Evolutionary conservation across 257 asterid genomes (phyloP).

Genomic region (Rehmannia glutinosa): DNA sequence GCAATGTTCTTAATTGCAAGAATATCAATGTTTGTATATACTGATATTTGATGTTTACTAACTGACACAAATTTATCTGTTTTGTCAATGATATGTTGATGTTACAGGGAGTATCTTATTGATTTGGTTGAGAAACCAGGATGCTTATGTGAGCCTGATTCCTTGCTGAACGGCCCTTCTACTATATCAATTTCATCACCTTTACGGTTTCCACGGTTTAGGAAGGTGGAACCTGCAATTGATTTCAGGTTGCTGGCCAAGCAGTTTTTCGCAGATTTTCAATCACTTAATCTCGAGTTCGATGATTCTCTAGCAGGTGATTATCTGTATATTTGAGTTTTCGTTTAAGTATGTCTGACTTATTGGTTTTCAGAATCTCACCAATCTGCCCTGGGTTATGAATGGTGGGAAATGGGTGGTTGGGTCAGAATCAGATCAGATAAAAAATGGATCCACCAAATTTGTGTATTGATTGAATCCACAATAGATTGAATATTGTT

Average conservation of each 20-base stretch:
- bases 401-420: constrained; percentile 15
- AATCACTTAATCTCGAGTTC: constrained; percentile 75
- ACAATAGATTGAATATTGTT: neutral
- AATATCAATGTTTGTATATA: neutral
- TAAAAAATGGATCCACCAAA: constrained; percentile 6
- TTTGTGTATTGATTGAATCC: neutral
- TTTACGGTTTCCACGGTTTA: constrained; percentile 73
- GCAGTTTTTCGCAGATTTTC: constrained; percentile 74
- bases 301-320: constrained; percentile 73
- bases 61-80: constrained; percentile 8
- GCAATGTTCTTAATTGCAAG: constrained; percentile 10
- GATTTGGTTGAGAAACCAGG: constrained; percentile 94
- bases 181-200: constrained; percentile 92
- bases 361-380: neutral
- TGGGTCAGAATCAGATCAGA: neutral
- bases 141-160: constrained; percentile 75
- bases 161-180: constrained; percentile 89
- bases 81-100: constrained; percentile 26
- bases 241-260: constrained; percentile 86
- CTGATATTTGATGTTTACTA: neutral
- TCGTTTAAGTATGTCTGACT: neutral
- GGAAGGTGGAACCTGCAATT: constrained; percentile 63
- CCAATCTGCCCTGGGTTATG: constrained; percentile 2
- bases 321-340: neutral
- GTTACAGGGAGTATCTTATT: constrained; percentile 84